These are phyloP conservation scores for Psilocybe cubensis DNA, from an alignment of 768 basidiomycete species.

Conservation along the genomic window DNA sequence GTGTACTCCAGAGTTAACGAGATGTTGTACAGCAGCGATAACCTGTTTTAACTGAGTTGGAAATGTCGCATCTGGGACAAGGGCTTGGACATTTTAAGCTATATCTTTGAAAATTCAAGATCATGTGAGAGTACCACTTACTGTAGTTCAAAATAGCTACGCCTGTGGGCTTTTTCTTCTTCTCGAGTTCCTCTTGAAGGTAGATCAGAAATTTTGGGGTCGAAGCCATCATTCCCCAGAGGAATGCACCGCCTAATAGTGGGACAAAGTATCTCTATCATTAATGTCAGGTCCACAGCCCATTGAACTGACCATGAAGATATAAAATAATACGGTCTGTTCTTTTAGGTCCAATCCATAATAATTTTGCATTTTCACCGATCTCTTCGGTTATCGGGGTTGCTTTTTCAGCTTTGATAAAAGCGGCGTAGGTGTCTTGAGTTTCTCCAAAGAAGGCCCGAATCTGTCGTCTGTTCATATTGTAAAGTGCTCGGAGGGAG, in stretches of 20 bases:
- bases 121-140: not conserved
- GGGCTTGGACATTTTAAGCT: conserved; percentile 13
- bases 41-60: conserved; percentile 33
- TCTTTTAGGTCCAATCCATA: conserved; percentile 18
- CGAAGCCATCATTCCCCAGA: conserved; percentile 1
- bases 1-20: conserved; percentile 27
- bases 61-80: conserved; percentile 30
- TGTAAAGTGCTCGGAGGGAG: not conserved
- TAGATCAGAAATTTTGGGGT: conserved; percentile 18
- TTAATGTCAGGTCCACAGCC: too few species aligned
- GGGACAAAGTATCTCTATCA: not conserved
- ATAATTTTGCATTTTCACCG: conserved; percentile 7
- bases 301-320: conserved; percentile 13
- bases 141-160: conserved; percentile 14
- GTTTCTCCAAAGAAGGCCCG: not conserved
- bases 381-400: conserved; percentile 5
- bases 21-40: conserved; percentile 28
- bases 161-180: conserved; percentile 1
- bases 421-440: not conserved
- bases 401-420: not conserved
- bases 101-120: not conserved
- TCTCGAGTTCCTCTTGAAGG: conserved; percentile 13
- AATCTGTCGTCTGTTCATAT: conserved; percentile 1
- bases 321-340: conserved; percentile 13
- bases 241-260: conserved; percentile 15